Evolutionary conservation across 495 filamentous ascomycete species (phyloP), one percentile per base, ranked within the genome.

Genomic region (Geoglossum glabrum): DNA sequence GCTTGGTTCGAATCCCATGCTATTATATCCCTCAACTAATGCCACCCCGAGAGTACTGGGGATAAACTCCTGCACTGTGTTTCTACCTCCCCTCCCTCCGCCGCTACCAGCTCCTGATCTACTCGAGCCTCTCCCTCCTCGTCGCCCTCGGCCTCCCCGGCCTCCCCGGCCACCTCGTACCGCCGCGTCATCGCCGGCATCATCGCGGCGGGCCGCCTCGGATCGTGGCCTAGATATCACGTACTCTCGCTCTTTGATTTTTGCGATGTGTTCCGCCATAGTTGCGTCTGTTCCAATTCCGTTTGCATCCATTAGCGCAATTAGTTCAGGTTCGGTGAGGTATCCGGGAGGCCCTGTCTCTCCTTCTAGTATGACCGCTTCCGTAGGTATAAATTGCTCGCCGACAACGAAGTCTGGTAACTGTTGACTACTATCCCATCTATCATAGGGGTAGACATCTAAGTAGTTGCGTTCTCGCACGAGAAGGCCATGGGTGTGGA

Each of bases 241-340:
- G 65, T 98, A 98, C 51, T 86, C 72, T 30, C 92, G 73, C 43
- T 90, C 81, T 68, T 95, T 87, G 67, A 98, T 90, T 66, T 93
- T 96, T 46, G 84, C 79, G 64, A 98, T 97, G 66, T 98, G 92
- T 62, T 98, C 92, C 0, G 92, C 90, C 93, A 98, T 98, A 0
- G 92, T 97, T 11, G 92, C 92, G 70, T 98, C 92, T 3, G 92
- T 98, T 17, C 92, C 92, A 63, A 98, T 98, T 11, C 92, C 92
- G 67, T 98, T 97, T 17, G 86, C 90, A 70, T 98, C 93, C 92
- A 98, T 98, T 25, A 98, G 76, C 4, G 83, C 86, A 68, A 98
- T 95, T n/a, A 98, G 74, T 66, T 97, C 92, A 1, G 92, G 89
- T 66, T 98, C 92, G 0, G 92, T 98, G 33, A 98, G 70, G 64